Evolutionary conservation across 768 basidiomycete genomes (phyloP).

Genomic region (Lactifluus subvellereus): DNA sequence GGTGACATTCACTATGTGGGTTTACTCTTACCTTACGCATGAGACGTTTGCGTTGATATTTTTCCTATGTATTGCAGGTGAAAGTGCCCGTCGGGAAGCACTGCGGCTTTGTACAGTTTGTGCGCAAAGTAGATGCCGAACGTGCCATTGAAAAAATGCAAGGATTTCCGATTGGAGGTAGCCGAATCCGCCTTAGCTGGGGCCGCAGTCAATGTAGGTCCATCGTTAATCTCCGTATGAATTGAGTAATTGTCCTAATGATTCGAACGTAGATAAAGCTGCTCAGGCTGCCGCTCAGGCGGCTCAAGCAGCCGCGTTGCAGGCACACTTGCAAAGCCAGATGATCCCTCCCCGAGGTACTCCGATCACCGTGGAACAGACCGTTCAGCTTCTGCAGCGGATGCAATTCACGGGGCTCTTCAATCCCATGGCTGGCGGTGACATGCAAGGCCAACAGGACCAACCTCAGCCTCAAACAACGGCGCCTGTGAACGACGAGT

Average conservation of each 20-base stretch:
- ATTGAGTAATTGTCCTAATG: not conserved
- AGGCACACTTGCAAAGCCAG: conserved; percentile 38
- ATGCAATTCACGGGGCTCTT: conserved; percentile 41
- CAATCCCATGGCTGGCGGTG: conserved; percentile 25
- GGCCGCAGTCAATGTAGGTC: conserved; percentile 84
- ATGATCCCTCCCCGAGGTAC: conserved; percentile 16
- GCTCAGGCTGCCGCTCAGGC: conserved; percentile 82
- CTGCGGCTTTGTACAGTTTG: conserved; percentile 94
- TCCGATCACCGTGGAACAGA: conserved; percentile 53
- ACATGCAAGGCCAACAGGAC: conserved; percentile 16
- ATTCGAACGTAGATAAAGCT: conserved; percentile 61
- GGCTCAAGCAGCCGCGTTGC: conserved; percentile 64
- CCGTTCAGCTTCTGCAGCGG: conserved; percentile 55
- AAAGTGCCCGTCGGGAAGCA: conserved; percentile 96
- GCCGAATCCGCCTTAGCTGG: conserved; percentile 88
- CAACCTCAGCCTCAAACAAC: conserved; percentile 27
- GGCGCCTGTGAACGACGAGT: conserved; percentile 18
- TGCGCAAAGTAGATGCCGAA: conserved; percentile 87
- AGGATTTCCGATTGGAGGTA: conserved; percentile 90
- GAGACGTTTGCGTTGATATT: conserved; percentile 17
- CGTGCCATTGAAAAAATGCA: conserved; percentile 95
- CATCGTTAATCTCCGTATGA: not conserved
- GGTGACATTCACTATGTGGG: conserved; percentile 89
- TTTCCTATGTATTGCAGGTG: conserved; percentile 46
- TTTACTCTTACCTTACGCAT: conserved; percentile 16